Evolutionary conservation across 2,329 filamentous ascomycete species (phyloP), one percentile per base, ranked within the genome.

Genomic region (Penicillium frequentans): DNA sequence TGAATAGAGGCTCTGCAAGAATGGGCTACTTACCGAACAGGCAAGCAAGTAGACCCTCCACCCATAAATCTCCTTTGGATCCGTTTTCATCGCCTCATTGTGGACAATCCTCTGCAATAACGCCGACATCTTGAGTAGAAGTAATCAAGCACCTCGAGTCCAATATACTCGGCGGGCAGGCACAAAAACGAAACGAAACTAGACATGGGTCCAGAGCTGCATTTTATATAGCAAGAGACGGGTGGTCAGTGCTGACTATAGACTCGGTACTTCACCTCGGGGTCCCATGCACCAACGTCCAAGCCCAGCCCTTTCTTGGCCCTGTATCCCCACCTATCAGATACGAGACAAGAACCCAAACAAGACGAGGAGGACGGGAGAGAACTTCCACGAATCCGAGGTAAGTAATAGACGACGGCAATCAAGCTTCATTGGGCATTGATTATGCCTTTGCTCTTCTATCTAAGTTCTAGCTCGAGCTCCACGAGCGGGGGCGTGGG

Each of bases 11-110:
- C 6, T 16, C 10, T 16, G 26, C 14, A 11, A 46, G 1, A 24
- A 21, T 19, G 13, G 27, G 54, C 16, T 8, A 67, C 76, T 58
- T 52, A 79, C 81, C 61, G 85, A 86, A 68, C 80, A 85, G 49
- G 85, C 86, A 63, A 89, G 78, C 55, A 81, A 81, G 61, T 87
- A 84, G 27, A 88, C 85, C 55, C 86, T 82, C 86, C 86, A 90
- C 67, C 86, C 86, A 74, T 89, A 90, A 57, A 90, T 86, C 69
- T 88, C 83, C 21, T 81, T 78, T 19, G 87, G 87, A 68, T 90
- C 87, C 35, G 77, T 73, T 68, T 82, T 86, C 84, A 90, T 90
- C 45, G 88, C 84, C 71, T 90, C 86, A 78, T 90, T 90, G 73
- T 83, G 83, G 64, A 89, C 81, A 67, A 88, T 77, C 64, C 75